Conservation (phyloP, 2,329 filamentous ascomycete genomes). For the Monosporascus sp. region DNA sequence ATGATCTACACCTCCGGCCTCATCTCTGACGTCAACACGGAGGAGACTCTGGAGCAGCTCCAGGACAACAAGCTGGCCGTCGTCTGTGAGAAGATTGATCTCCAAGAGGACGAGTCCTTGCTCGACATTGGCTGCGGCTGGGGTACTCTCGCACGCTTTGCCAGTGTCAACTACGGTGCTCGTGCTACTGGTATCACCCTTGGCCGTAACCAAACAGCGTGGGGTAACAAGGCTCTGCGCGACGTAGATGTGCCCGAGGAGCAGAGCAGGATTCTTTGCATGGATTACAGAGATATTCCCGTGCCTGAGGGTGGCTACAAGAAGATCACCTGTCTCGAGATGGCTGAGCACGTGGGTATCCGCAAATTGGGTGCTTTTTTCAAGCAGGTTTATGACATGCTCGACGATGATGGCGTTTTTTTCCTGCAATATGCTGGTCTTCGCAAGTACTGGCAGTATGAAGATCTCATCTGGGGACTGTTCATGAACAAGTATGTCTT, state of each 20-base stretch:
- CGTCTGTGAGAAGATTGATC: constrained; percentile 90
- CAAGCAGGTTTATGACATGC: constrained; percentile 86
- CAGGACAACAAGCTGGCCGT: constrained; percentile 96
- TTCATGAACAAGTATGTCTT: constrained; percentile 99
- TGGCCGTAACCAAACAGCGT: constrained; percentile 91
- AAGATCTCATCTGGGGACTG: constrained; percentile 95
- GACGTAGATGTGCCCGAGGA: constrained; percentile 75
- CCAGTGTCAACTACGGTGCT: constrained; percentile 85
- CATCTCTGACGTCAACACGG: constrained; percentile 78
- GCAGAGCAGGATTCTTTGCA: constrained; percentile 89
- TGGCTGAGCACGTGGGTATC: constrained; percentile 98
- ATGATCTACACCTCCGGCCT: constrained; percentile 99
- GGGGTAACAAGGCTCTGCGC: constrained; percentile 87
- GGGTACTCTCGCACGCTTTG: constrained; percentile 93
- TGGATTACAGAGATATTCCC: constrained; percentile 94
- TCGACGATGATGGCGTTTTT: constrained; percentile 92
- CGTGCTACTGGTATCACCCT: constrained; percentile 86
- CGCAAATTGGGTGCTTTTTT: constrained; percentile 79
- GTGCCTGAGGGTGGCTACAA: constrained; percentile 73
- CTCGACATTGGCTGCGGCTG: constrained; percentile 97
- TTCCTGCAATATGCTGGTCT: constrained; percentile 95
- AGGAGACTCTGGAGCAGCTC: constrained; percentile 89
- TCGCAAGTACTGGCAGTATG: constrained; percentile 93
- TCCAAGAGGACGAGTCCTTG: constrained; percentile 74
- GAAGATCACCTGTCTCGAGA: constrained; percentile 96